These are phyloP conservation scores for Fusarium continuum DNA, from an alignment of 2,329 filamentous ascomycete species.

Conservation along the genomic window DNA sequence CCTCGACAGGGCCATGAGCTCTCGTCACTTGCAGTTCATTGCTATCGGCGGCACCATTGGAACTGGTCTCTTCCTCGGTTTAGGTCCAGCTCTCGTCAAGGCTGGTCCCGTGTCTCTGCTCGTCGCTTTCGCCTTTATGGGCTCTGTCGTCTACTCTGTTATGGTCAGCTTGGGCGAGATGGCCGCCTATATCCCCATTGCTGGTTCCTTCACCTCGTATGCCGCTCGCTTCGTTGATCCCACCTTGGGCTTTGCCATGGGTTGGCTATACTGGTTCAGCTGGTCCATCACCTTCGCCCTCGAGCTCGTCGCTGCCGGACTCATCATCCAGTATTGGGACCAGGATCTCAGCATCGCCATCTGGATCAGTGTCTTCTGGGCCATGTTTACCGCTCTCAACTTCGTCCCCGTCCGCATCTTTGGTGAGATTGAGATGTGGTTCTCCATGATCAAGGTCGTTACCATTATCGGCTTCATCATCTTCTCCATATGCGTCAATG, in stretches of 20 bases:
- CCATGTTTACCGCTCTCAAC: slow-evolving; percentile 73
- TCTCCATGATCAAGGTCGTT: slow-evolving; percentile 79
- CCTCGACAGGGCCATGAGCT: slow-evolving; percentile 50
- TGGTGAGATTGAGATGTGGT: slow-evolving; percentile 82
- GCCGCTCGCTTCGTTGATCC: slow-evolving; percentile 78
- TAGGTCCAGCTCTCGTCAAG: slow-evolving; percentile 68
- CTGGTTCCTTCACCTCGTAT: slow-evolving; percentile 80
- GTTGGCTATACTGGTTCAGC: slow-evolving; percentile 85
- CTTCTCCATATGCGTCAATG: slow-evolving; percentile 78
- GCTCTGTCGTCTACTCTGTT: slow-evolving; percentile 77
- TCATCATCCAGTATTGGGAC: slow-evolving; percentile 82
- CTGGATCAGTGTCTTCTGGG: slow-evolving; percentile 78
- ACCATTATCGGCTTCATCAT: slow-evolving; percentile 80
- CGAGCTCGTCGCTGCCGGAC: slow-evolving; percentile 75
- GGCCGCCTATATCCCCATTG: slow-evolving; percentile 79
- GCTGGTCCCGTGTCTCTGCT: slow-evolving; percentile 73
- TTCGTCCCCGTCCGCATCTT: slow-evolving; percentile 77
- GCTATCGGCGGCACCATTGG: slow-evolving; percentile 72
- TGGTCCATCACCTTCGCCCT: slow-evolving; percentile 79
- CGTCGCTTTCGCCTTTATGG: slow-evolving; percentile 75
- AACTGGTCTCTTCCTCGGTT: slow-evolving; percentile 77
- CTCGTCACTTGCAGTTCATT: slow-evolving; percentile 60
- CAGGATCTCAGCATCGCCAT: slow-evolving; percentile 70
- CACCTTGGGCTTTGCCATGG: slow-evolving; percentile 78
- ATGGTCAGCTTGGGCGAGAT: slow-evolving; percentile 78